Conservation (phyloP, 176 grass and related monocot genomes). For the Paspalum vaginatum region DNA sequence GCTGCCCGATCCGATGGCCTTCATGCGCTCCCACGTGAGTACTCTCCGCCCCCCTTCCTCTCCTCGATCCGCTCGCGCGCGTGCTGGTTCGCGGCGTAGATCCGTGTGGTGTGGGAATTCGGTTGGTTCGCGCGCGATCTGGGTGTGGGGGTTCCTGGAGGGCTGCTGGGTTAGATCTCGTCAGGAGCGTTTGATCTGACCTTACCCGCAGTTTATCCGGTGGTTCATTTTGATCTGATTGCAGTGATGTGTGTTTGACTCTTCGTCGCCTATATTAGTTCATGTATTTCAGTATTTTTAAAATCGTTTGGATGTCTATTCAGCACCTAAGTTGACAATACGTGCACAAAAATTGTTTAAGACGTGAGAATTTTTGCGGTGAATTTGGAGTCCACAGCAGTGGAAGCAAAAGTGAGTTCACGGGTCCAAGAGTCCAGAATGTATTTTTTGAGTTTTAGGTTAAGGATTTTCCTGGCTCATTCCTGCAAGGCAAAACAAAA, state of each 20-base stretch:
- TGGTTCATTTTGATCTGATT: not conserved
- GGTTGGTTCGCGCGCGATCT: not conserved
- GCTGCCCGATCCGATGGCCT: conserved; percentile 48
- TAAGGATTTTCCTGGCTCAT: not conserved
- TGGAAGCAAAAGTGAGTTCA: too few species aligned
- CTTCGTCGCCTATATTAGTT: not conserved
- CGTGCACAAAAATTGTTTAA: not conserved
- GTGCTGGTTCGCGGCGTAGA: conserved; percentile 16
- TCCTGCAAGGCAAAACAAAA: not conserved
- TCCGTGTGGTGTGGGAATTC: conserved; percentile 20
- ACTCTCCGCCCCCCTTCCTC: not conserved
- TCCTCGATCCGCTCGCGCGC: not conserved
- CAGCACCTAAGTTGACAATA: not conserved
- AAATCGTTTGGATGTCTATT: not conserved
- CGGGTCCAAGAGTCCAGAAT: not conserved
- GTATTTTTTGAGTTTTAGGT: not conserved
- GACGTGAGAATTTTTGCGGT: not conserved
- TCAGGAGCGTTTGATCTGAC: not conserved
- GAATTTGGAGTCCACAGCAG: not conserved
- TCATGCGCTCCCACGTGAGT: conserved; percentile 63
- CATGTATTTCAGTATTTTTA: not conserved
- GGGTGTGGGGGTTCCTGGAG: not conserved
- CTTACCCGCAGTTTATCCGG: not conserved
- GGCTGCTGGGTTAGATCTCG: conserved; percentile 7
- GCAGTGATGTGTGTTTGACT: not conserved